Base-by-base conservation (phyloP, 495 filamentous ascomycete species). In the Hamigera avellanea region DNA sequence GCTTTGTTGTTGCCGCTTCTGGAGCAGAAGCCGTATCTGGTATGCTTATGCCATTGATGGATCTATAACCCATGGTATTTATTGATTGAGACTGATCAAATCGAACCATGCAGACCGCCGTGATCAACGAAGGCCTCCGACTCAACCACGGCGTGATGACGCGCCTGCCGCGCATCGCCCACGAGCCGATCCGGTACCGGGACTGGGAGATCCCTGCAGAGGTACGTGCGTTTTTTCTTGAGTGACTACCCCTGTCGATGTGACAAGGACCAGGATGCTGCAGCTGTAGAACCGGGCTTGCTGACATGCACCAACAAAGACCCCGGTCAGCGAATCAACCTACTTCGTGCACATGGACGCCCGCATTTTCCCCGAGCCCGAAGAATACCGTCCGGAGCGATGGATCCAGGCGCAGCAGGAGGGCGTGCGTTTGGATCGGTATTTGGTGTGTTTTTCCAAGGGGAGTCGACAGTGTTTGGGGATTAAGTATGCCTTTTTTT, bases 71-170 rank as follows among this genome's bases (percentile, higher is more conserved):
- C n/a, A 3, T 0, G 4, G 16, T 10, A 33, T 13, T 14, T 5
- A 16, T 29, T 14, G 5, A 21, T 35, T 14, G 10, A 32, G 6
- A 28, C 14, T 36, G 12, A 35, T 10, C 19, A 18, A 28, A 13
- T 27, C 15, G 59, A 6, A n/a, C 12, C 6, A 2, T 14, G 21
- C 35, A 62, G 54, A 44, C 18, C n/a, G 67, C 48, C 13, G 49
- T 59, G 1, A 50, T 73, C 18, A 40, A 40, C n/a, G 72, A 75
- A 48, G 46, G 41, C 5, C 39, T 73, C 15, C 61, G 71, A 1
- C 40, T 68, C 4, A 48, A 44, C 3, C 54, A 56, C 41, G 56
- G 62, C 13, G 33, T 56, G 2, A 44, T 44, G 6, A 45, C 35
- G 12, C 52, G 67, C 1, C 43, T 54, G 1, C 49, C 62, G 3